Base-by-base conservation (phyloP, 371 early-diverging fungal species). In the Syncephalastrum racemosum region DNA sequence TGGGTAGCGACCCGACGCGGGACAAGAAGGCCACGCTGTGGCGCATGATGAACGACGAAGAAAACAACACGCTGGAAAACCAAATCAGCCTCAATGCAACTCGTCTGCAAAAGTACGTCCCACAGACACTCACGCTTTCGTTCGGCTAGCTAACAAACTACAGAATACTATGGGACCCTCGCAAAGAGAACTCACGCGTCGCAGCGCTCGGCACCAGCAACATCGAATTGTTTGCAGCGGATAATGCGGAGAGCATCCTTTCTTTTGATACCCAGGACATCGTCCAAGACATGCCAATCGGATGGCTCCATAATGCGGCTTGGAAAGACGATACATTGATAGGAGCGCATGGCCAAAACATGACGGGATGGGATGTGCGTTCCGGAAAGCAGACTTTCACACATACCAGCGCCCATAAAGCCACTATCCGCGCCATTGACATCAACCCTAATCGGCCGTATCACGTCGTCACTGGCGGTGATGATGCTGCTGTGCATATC, bases 401-500 rank as follows among this genome's bases (percentile, higher is more conserved):
- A 12, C 76, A 77, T 25, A 53, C 55, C n/a, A 55, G 75, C 3
- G 89, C 91, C 7, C 92, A 94, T 60, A 66, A 78, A 16, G 77
- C 79, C 24, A 75, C 79, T 16, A 76, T 93, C 14, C 81, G 88
- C n/a, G 83, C 83, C 6, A 56, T 95, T 1, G 95, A 94, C 66
- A 89, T 79, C 60, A 96, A 96, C 62, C 88, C 91, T 8, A 94
- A 95, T 64, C 80, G 86, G 47, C 91, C 92, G 1, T 78, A 92
- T 60, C 83, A 86, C 48, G 54, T 95, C 15, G 92, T 81, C 0
- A 89, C 94, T 0, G 92, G 89, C 18, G 93, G 94, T 7, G 89
- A 93, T 63, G 97, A 96, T 76, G 87, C 92, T 39, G 56, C 66
- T 12, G 81, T 94, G 4, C 80, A 86, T 48, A 78, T 95, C 36